phyloP scores from a whole-genome alignment of 257 asterid genomes.

The Gardenia jasminoides region DNA sequence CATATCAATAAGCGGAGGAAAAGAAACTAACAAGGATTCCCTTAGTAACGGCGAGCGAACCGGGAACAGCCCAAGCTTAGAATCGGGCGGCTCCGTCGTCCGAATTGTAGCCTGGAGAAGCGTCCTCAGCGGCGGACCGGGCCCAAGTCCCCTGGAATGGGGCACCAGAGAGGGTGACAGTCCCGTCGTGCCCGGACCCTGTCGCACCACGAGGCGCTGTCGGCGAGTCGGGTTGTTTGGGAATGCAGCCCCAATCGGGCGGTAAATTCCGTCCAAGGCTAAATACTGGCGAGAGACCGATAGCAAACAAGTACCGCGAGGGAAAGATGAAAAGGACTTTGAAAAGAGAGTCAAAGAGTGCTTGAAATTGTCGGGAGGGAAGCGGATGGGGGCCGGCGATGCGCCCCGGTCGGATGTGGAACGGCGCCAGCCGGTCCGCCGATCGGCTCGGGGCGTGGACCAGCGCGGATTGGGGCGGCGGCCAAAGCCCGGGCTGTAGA shows the following conservation, averaged over 20 bases:
- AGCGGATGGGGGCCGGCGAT: slow-evolving; percentile 63
- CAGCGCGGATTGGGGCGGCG: slow-evolving; percentile 1
- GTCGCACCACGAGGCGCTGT: slow-evolving; percentile 25
- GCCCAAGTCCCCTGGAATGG: slow-evolving; percentile 16
- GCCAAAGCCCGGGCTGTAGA: slow-evolving; percentile 1
- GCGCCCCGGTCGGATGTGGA: slow-evolving; percentile 55
- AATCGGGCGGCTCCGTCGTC: slow-evolving; percentile 33
- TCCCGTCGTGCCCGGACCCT: slow-evolving; percentile 16
- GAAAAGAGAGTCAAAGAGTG: slow-evolving; percentile 45
- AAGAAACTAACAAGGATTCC: slow-evolving; percentile 35
- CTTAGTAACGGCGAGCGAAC: slow-evolving; percentile 48
- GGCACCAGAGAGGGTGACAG: slow-evolving; percentile 21
- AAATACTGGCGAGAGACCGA: slow-evolving; percentile 25
- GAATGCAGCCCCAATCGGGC: slow-evolving; percentile 10
- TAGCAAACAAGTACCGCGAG: slow-evolving; percentile 30
- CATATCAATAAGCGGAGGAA: slow-evolving; percentile 35
- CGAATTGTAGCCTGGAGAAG: slow-evolving; percentile 20
- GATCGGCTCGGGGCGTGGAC: neutral
- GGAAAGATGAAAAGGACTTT: slow-evolving; percentile 38
- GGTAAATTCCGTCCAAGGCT: slow-evolving; percentile 12
- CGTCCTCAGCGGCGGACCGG: slow-evolving; percentile 4
- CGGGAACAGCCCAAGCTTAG: slow-evolving; percentile 35
- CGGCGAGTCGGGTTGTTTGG: slow-evolving; percentile 14
- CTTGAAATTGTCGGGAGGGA: slow-evolving; percentile 54
- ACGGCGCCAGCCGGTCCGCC: slow-evolving; percentile 16